A percentile compares a stretch with the other conserved stretches of the same genome.
These are phyloP conservation scores for Vinca major DNA, from an alignment of 305 asterid species.

Conservation along the genomic window DNA sequence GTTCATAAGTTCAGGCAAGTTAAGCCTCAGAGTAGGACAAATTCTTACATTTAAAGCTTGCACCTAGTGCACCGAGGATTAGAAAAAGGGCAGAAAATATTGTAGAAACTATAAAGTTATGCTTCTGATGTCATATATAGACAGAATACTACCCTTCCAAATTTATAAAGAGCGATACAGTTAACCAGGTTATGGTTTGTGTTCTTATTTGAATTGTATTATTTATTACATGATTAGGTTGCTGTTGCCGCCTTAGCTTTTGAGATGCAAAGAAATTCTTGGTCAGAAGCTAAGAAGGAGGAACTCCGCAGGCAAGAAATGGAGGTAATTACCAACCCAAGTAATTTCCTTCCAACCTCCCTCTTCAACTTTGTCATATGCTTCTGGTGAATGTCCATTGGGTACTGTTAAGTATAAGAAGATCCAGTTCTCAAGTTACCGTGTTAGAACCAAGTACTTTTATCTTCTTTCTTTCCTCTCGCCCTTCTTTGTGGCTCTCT, in stretches of 20 bases:
- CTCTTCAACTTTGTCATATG: neutral
- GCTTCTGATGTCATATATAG: neutral
- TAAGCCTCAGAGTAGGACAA: too few species aligned
- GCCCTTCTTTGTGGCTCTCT: neutral
- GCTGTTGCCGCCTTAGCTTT: conserved; percentile 68
- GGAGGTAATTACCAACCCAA: conserved; percentile 45
- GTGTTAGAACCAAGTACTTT: neutral
- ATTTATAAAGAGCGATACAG: neutral
- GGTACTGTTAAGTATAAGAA: neutral
- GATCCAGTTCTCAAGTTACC: neutral
- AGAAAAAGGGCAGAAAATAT: neutral
- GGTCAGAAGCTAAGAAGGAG: conserved; percentile 93
- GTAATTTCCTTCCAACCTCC: neutral
- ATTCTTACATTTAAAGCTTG: too few species aligned
- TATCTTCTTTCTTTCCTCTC: neutral
- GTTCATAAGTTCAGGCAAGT: too few species aligned
- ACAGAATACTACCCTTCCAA: neutral
- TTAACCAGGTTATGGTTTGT: neutral
- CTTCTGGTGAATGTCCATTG: neutral
- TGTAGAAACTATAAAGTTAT: neutral
- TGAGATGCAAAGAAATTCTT: conserved; percentile 85
- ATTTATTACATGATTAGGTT: conserved; percentile 33
- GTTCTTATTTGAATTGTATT: neutral
- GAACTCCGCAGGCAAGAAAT: conserved; percentile 63
- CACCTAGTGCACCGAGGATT: neutral